phyloP scores from a whole-genome alignment of 1,139 yeast species.

The Blastobotrys apis region DNA sequence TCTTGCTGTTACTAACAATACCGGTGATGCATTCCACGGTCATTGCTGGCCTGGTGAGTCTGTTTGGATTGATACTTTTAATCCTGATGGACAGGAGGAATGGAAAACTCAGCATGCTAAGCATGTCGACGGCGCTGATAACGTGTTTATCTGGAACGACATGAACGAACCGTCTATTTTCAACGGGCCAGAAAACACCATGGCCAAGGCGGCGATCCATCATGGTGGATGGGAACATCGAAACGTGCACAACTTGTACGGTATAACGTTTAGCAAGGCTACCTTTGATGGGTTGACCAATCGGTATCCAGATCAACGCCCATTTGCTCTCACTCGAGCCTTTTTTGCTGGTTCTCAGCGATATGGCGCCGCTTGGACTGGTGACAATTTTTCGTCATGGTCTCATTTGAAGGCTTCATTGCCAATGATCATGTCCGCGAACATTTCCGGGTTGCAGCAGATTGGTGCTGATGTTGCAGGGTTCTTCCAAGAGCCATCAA shows the following conservation, averaged over 20 bases:
- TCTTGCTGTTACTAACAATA: constrained; percentile 33
- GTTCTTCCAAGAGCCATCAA: constrained; percentile 79
- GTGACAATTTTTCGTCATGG: constrained; percentile 91
- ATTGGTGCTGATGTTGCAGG: constrained; percentile 96
- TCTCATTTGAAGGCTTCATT: constrained; percentile 69
- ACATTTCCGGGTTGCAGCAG: constrained; percentile 81
- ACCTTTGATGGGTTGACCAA: constrained; percentile 60
- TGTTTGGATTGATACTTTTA: constrained; percentile 36
- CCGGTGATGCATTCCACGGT: constrained; percentile 18
- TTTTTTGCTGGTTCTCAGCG: constrained; percentile 86
- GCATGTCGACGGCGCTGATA: constrained; percentile 25
- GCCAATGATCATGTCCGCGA: constrained; percentile 79
- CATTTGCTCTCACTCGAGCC: constrained; percentile 78
- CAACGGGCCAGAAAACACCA: constrained; percentile 41
- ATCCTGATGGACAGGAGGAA: constrained; percentile 28
- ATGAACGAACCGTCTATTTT: constrained; percentile 39
- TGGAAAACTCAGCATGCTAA: constrained; percentile 30
- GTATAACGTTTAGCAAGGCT: constrained; percentile 69
- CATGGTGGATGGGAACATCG: constrained; percentile 83
- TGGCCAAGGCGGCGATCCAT: constrained; percentile 74
- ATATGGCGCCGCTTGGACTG: constrained; percentile 92
- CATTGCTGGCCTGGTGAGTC: constrained; percentile 29
- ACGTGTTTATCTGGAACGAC: constrained; percentile 38
- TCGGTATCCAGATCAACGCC: constrained; percentile 53
- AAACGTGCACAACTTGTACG: constrained; percentile 79